Percentiles rank a stretch among this genome's conserved stretches.
Conservation (phyloP, 306 rosid species). For the Malus asiatica region DNA sequence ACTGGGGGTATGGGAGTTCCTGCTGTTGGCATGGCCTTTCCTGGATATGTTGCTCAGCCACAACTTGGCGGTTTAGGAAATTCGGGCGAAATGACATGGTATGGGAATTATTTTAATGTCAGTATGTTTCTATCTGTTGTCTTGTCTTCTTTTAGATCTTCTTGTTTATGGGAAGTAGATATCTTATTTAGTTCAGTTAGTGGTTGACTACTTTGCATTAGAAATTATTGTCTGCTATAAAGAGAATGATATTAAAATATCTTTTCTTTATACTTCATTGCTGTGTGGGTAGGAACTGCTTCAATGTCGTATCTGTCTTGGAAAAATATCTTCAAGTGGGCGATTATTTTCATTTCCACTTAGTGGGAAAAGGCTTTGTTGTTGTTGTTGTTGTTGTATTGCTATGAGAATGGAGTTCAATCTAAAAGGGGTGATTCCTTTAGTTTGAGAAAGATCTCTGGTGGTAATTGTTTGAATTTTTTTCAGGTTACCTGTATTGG, state of each 20-base stretch:
- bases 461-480: background rate
- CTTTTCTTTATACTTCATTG: background rate
- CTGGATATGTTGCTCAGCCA: constrained; percentile 90
- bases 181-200: background rate
- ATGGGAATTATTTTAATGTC: background rate
- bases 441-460: background rate
- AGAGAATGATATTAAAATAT: background rate
- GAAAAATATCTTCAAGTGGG: background rate
- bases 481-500: constrained; percentile 85
- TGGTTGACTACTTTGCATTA: background rate
- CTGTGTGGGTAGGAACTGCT: background rate
- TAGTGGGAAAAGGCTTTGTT: no score
- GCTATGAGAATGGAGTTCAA: background rate
- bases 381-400: no score
- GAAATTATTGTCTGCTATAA: background rate
- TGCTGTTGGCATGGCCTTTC: constrained; percentile 99
- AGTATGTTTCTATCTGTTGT: background rate
- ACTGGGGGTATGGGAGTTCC: constrained; percentile 98
- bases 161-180: background rate
- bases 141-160: background rate
- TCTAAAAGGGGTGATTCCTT: background rate
- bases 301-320: background rate
- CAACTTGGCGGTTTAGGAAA: constrained; percentile 88
- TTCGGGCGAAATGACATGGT: constrained; percentile 91
- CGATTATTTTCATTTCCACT: no score